These are phyloP conservation scores for Botrytis squamosa DNA, from an alignment of 2,329 filamentous ascomycete species.

Conservation along the genomic window DNA sequence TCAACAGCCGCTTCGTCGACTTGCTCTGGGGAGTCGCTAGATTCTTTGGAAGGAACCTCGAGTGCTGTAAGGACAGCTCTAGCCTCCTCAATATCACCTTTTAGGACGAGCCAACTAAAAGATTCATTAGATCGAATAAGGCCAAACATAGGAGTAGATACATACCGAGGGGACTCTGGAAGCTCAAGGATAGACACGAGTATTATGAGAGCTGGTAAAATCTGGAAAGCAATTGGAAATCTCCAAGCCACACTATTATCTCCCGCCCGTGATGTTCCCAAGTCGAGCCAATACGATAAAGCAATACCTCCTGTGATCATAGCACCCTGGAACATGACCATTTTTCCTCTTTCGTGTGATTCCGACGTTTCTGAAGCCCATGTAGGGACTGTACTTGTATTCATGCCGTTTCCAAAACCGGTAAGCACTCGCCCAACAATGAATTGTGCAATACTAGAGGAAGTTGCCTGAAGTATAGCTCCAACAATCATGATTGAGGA, in stretches of 20 bases:
- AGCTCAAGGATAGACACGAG: constrained; percentile 30
- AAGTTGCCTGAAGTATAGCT: constrained; percentile 40
- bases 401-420: constrained; percentile 70
- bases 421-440: constrained; percentile 68
- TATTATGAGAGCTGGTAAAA: constrained; percentile 18
- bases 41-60: constrained; percentile 41
- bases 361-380: constrained; percentile 25
- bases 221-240: constrained; percentile 23
- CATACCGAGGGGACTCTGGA: constrained; percentile 38
- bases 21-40: constrained; percentile 37
- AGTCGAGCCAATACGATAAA: constrained; percentile 23
- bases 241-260: constrained; percentile 19
- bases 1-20: not conserved
- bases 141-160: not conserved
- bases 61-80: constrained; percentile 37
- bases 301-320: constrained; percentile 21
- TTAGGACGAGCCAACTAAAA: constrained; percentile 39
- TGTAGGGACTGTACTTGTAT: constrained; percentile 45
- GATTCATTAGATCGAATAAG: not conserved
- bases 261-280: constrained; percentile 15
- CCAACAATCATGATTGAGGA: constrained; percentile 33
- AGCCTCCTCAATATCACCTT: constrained; percentile 38
- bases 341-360: constrained; percentile 22
- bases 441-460: constrained; percentile 53
- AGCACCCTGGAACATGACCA: constrained; percentile 24